Evolutionary conservation across 257 asterid genomes (phyloP).

Genomic region (Solanum ahanhuiri): DNA sequence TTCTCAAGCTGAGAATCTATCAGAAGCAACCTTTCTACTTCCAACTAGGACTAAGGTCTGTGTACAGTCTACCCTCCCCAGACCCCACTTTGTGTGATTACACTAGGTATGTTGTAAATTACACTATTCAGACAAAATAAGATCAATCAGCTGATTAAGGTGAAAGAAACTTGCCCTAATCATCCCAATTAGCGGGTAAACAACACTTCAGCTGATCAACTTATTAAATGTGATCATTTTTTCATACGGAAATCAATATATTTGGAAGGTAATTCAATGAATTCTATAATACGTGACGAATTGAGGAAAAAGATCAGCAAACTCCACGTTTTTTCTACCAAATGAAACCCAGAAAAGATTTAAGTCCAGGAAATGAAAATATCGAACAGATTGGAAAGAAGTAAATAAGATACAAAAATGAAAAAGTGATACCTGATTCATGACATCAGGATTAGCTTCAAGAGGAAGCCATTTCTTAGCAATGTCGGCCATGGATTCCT

Average conservation of each 20-base stretch:
- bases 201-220: background rate
- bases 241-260: background rate
- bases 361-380: background rate
- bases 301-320: background rate
- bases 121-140: background rate
- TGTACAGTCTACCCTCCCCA: background rate
- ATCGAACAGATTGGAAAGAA: background rate
- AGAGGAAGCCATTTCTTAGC: slow-evolving; percentile 94
- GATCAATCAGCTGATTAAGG: background rate
- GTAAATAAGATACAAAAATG: background rate
- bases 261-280: background rate
- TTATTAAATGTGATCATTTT: background rate
- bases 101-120: background rate
- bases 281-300: background rate
- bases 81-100: background rate
- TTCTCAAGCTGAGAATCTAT: background rate
- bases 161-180: background rate
- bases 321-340: background rate
- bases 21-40: background rate
- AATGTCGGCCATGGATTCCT: slow-evolving; percentile 39
- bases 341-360: background rate
- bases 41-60: too few species aligned
- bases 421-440: slow-evolving; percentile 64
- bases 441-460: slow-evolving; percentile 92
- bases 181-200: background rate